Conservation (phyloP, 768 basidiomycete species). For the Fibroporia radiculosa region DNA sequence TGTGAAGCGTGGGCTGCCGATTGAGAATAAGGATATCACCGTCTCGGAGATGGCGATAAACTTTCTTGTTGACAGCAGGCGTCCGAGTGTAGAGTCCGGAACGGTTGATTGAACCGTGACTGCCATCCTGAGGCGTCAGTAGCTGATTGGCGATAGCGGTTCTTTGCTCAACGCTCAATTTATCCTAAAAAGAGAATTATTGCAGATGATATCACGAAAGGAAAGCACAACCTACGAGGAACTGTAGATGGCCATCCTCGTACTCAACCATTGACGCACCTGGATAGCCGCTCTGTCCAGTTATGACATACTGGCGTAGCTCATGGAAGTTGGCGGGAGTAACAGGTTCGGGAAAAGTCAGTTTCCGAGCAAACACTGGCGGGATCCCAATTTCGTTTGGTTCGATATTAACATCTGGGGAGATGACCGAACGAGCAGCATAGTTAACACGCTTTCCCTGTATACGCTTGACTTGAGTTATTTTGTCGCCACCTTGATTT, state of each 20-base stretch:
- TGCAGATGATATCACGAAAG: not conserved
- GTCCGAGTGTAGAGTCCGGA: constrained; percentile 68
- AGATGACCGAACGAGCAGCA: constrained; percentile 99
- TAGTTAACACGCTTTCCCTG: constrained; percentile 99
- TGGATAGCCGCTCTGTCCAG: constrained; percentile 81
- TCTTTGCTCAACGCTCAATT: constrained; percentile 79
- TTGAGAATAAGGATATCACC: constrained; percentile 95
- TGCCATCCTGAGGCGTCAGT: constrained; percentile 82
- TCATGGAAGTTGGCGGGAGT: constrained; percentile 86
- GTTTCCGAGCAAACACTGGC: constrained; percentile 91
- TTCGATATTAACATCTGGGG: constrained; percentile 98
- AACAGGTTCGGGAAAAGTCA: constrained; percentile 97
- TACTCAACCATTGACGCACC: constrained; percentile 93
- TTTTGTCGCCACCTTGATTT: too few relatives aligned
- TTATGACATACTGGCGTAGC: constrained; percentile 84
- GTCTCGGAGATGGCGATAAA: constrained; percentile 89
- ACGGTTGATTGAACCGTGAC: constrained; percentile 34
- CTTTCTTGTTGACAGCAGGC: constrained; percentile 88
- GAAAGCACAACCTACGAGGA: constrained; percentile 46
- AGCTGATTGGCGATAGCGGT: constrained; percentile 95
- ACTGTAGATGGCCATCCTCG: constrained; percentile 86
- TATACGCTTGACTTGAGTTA: constrained; percentile 1
- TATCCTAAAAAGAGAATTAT: constrained; percentile 47
- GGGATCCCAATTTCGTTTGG: constrained; percentile 98
- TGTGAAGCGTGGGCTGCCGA: constrained; percentile 96